Percentiles rank a stretch among this genome's conserved stretches.
Evolutionary conservation across 345 rosid species (phyloP).

Genomic region (Lepidium sativum): DNA sequence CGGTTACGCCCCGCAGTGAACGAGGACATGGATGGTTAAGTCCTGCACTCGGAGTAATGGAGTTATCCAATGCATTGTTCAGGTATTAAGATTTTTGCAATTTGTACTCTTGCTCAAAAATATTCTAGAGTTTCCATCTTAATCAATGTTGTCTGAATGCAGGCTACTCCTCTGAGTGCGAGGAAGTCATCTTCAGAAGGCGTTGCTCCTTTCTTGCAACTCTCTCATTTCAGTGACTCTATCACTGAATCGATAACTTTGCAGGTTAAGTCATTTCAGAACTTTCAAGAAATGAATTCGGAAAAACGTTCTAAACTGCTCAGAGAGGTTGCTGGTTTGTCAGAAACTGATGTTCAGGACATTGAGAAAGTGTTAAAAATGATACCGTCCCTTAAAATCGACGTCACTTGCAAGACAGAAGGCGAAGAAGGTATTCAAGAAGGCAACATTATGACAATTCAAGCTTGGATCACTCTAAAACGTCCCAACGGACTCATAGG

Average conservation of each 20-base stretch:
- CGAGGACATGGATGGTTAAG: slow-evolving; percentile 94
- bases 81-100: slow-evolving; percentile 36
- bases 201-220: slow-evolving; percentile 77
- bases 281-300: slow-evolving; percentile 49
- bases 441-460: slow-evolving; percentile 67
- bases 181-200: slow-evolving; percentile 81
- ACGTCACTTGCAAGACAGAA: slow-evolving; percentile 82
- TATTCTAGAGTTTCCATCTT: neutral
- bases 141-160: slow-evolving; percentile 7
- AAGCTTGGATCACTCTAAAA: slow-evolving; percentile 78
- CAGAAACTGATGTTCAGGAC: slow-evolving; percentile 49
- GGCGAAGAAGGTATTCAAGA: slow-evolving; percentile 97
- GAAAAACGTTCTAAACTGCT: slow-evolving; percentile 75
- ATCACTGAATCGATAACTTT: slow-evolving; percentile 46
- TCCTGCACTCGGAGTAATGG: slow-evolving; percentile 87
- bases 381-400: slow-evolving; percentile 72
- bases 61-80: slow-evolving; percentile 90
- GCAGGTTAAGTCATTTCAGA: slow-evolving; percentile 63
- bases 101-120: neutral
- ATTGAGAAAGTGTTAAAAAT: slow-evolving; percentile 71
- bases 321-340: slow-evolving; percentile 56
- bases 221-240: slow-evolving; percentile 72
- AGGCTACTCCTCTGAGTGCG: slow-evolving; percentile 93
- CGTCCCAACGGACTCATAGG: slow-evolving; percentile 66
- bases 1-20: slow-evolving; percentile 66